Evolutionary conservation across 139 green algal species (phyloP).

Genomic region (Coccomyxa sp.): DNA sequence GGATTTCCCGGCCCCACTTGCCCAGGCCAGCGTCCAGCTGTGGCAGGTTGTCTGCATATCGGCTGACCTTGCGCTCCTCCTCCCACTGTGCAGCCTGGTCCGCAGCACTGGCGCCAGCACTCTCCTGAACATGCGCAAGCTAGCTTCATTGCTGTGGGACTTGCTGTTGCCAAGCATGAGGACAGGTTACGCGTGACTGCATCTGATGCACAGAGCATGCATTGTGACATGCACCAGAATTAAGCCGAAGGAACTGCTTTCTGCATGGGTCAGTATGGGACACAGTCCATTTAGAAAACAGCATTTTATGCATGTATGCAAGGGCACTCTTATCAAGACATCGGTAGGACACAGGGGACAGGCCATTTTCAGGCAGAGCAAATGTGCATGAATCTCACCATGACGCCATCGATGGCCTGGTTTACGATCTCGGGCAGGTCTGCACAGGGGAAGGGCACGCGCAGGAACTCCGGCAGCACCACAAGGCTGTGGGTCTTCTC

Average conservation of each 20-base stretch:
- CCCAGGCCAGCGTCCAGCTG: slow-evolving; percentile 59
- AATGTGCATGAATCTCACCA: slow-evolving; percentile 15
- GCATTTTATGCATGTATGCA: not conserved
- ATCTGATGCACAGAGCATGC: no score
- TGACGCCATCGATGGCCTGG: slow-evolving; percentile 50
- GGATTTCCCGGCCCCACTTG: slow-evolving; percentile 51
- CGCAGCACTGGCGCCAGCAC: slow-evolving; percentile 63
- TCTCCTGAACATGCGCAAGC: slow-evolving; percentile 43
- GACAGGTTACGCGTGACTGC: no score
- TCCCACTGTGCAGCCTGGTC: slow-evolving; percentile 68
- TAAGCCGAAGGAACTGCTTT: not conserved
- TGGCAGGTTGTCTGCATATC: slow-evolving; percentile 73
- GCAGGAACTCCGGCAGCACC: slow-evolving; percentile 30
- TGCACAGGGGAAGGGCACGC: slow-evolving; percentile 62
- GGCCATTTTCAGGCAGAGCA: not conserved
- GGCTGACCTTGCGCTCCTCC: slow-evolving; percentile 76
- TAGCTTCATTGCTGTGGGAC: not conserved
- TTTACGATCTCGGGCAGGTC: slow-evolving; percentile 79
- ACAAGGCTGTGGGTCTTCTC: slow-evolving; percentile 39
- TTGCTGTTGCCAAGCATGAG: no score
- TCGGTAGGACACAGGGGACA: not conserved
- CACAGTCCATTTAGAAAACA: no score
- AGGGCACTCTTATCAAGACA: not conserved
- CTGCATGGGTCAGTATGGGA: not conserved
- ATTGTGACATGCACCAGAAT: no score